Evolutionary conservation across 176 grass and related monocot species (phyloP).

Genomic region (Triticum turgidum): DNA sequence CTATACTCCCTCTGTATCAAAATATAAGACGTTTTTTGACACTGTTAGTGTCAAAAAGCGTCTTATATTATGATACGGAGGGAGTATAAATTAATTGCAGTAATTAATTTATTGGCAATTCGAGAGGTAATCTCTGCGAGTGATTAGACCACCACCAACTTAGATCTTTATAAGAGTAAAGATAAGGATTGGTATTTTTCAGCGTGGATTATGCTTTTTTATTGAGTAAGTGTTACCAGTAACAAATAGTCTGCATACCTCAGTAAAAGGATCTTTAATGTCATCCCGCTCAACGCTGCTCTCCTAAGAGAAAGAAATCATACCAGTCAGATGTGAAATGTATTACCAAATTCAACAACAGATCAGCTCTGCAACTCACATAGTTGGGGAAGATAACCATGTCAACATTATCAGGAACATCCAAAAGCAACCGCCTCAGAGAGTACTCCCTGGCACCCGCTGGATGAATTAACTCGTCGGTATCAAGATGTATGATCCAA

Average conservation of each 20-base stretch:
- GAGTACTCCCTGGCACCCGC: conserved; percentile 88
- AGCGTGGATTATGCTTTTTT: neutral
- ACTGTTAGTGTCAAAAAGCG: too few relatives aligned
- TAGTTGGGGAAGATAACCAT: conserved; percentile 99
- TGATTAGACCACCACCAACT: neutral
- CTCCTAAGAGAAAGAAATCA: conserved; percentile 51
- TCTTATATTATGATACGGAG: too few relatives aligned
- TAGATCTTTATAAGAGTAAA: neutral
- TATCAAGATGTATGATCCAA: conserved; percentile 99
- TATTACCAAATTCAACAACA: conserved; percentile 24
- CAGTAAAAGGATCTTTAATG: conserved; percentile 97
- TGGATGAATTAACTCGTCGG: conserved; percentile 93
- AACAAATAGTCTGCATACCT: conserved; percentile 55
- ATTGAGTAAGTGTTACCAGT: neutral
- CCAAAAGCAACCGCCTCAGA: conserved; percentile 84
- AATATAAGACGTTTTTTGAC: too few relatives aligned
- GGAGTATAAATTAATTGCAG: neutral
- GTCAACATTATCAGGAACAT: conserved; percentile 94
- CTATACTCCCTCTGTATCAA: neutral
- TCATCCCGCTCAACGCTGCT: conserved; percentile 95
- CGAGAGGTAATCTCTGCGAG: neutral
- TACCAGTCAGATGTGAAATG: conserved; percentile 39
- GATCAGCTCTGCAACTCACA: conserved; percentile 49
- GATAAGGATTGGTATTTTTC: neutral
- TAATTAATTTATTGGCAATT: neutral